Evolutionary conservation across 2,329 filamentous ascomycete genomes (phyloP).

Genomic region (Epichloe festucae): DNA sequence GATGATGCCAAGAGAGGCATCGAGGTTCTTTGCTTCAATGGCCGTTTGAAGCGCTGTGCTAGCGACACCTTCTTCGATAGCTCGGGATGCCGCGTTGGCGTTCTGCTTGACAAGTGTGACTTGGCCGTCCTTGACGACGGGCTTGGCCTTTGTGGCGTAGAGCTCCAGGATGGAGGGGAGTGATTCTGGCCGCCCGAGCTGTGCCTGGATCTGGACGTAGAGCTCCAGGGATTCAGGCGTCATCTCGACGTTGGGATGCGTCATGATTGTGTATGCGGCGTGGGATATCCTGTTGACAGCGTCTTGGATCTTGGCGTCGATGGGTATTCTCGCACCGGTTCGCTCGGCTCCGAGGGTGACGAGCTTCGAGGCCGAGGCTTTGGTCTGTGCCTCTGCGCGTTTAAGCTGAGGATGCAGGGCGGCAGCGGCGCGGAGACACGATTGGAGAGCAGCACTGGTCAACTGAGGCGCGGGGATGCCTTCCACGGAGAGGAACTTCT

Average conservation of each 20-base stretch:
- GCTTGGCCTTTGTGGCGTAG: slow-evolving; percentile 71
- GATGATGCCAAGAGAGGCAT: slow-evolving; percentile 63
- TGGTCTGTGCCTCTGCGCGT: slow-evolving; percentile 25
- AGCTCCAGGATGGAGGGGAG: slow-evolving; percentile 66
- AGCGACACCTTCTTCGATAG: slow-evolving; percentile 58
- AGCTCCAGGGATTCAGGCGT: slow-evolving; percentile 55
- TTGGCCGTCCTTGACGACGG: slow-evolving; percentile 44
- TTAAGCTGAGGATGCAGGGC: slow-evolving; percentile 28
- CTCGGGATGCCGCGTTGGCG: slow-evolving; percentile 55
- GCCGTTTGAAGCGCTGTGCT: slow-evolving; percentile 66
- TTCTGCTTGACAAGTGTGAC: slow-evolving; percentile 50
- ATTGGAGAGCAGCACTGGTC: slow-evolving; percentile 30
- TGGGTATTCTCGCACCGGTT: slow-evolving; percentile 17
- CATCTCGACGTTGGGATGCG: slow-evolving; percentile 67
- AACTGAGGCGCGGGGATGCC: slow-evolving; percentile 32
- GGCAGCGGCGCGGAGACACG: slow-evolving; percentile 32
- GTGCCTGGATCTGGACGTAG: slow-evolving; percentile 66
- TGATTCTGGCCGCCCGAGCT: slow-evolving; percentile 59
- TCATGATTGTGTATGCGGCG: slow-evolving; percentile 56
- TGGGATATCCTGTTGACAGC: slow-evolving; percentile 40
- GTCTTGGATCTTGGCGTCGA: slow-evolving; percentile 26
- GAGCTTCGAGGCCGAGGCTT: slow-evolving; percentile 40
- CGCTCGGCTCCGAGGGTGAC: slow-evolving; percentile 30
- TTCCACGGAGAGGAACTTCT: slow-evolving; percentile 30
- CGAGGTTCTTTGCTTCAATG: slow-evolving; percentile 65